These are phyloP conservation scores for Euphorbia tirucalli DNA, from an alignment of 345 rosid genomes.

Conservation along the genomic window DNA sequence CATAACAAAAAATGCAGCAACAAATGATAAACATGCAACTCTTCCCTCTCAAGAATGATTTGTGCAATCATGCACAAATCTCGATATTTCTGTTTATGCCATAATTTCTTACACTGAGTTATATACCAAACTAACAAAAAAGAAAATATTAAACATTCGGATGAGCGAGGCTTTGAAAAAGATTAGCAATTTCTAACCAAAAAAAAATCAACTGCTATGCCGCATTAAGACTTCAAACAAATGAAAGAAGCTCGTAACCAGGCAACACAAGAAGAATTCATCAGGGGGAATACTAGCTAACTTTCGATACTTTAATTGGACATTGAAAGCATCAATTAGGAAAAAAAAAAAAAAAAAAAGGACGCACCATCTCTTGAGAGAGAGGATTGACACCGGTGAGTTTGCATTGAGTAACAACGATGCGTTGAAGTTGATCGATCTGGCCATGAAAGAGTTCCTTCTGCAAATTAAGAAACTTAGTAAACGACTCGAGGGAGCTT, in stretches of 20 bases:
- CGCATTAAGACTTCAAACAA: not conserved
- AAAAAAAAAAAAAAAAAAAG: not conserved
- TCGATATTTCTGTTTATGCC: not conserved
- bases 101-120: not conserved
- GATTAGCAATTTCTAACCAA: not conserved
- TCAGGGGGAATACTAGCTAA: not conserved
- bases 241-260: not conserved
- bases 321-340: not conserved
- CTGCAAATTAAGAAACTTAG: conserved; percentile 60
- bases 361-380: conserved; percentile 93
- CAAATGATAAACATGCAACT: not conserved
- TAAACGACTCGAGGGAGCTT: conserved; percentile 61
- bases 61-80: not conserved
- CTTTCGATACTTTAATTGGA: not conserved
- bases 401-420: conserved; percentile 82
- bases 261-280: not conserved
- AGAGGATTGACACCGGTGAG: conserved; percentile 98
- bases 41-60: not conserved
- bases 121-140: not conserved
- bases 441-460: conserved; percentile 73
- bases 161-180: not conserved
- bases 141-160: not conserved
- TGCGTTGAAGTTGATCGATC: conserved; percentile 75
- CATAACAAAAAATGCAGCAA: not conserved
- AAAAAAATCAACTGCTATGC: too few relatives aligned